Base-by-base conservation (phyloP, 192 early-diverging fungal genomes). In the Diversispora epigaea region DNA sequence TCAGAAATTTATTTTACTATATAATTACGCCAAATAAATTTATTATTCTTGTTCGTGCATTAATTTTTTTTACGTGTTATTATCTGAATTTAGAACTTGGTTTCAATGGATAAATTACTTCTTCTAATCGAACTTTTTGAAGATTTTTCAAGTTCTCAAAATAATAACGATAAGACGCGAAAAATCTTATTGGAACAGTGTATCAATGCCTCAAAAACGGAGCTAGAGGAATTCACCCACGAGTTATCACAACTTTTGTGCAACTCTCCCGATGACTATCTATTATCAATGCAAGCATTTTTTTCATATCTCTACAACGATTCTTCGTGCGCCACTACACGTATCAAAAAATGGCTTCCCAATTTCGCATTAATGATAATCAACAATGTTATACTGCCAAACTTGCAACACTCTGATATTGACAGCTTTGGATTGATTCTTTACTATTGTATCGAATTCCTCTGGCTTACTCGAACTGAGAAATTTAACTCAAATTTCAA, bases 91-190 rank as follows among this genome's bases (percentile, higher is more conserved):
- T 32, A 2, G 25, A 32, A 32, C 25, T 32, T 32, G 25, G 2
- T 32, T 2, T 32, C 25, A 32, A 32, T 32, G 25, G 25, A 32
- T 32, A 32, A 32, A 32, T 1, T 0, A 32, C 2, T 2, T 32
- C 25, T 32, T 32, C 47, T 68, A 10, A 68, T 50, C 25, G 66
- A 68, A 68, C 47, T 68, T 22, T 0, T 68, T 21, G 66, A 68
- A 39, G 45, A 47, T 25, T 46, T 68, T 4, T 9, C 66, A 25
- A 17, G 3, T 6, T 49, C 44, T 49, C 21, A 52, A 46, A 52
- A 49, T 21, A 40, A 68, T 50, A 46, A 68, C n/a, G 39, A 17
- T 25, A 17, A 52, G 19, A 49, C 12, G 25, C 66, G 4, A 3
- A 12, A 68, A 15, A 8, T 52, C 17, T n/a, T 68, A 4, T 0